Base-by-base conservation (phyloP, 2,329 filamentous ascomycete species). In the Stylonectria norvegica region DNA sequence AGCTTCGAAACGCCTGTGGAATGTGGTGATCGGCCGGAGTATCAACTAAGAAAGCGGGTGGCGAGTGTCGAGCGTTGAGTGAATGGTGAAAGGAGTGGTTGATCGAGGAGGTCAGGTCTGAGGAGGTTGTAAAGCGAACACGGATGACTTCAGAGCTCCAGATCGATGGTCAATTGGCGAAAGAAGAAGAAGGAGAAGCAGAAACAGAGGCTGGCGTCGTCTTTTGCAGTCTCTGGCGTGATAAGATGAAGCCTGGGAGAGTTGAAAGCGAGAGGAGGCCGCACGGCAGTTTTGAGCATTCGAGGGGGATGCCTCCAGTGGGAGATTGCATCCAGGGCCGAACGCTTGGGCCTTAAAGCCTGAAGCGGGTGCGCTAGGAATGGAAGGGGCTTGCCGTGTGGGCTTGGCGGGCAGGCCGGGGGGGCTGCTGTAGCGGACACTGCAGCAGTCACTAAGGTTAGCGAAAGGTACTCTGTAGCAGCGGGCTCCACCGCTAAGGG, bases 341-440 rank as follows among this genome's bases (percentile, higher is more conserved):
- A 32, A 45, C 49, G 51, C 52, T 55, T 53, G 49, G 49, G 44
- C 48, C 46, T n/a, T n/a, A n/a, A n/a, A n/a, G n/a, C 10, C 27
- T 10, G 32, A 53, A 50, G 40, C 52, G 52, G 52, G 50, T 48
- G 50, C 40, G 45, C 52, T 55, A 56, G 20, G 25, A 9, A 25
- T 18, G 20, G 25, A 9, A 25, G 18, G 27, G 40, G 20, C 48
- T 54, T 54, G 48, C 39, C 51, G 50, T 56, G 38, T 48, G 43
- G 32, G 52, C 32, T 31, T 53, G 47, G 52, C 22, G 22, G 12
- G 22, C 22, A 7, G 22, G 22, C 8, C 41, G 49, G 33, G 39
- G 49, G 23, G 42, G 20, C 22, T 12, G 12, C 22, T 25, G 22
- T 8, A 25, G 22, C 22, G 12, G 22, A 12, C 22, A 25, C 8